Percentiles rank a stretch among this genome's conserved stretches.
Conservation (phyloP, 1,139 yeast genomes). For the Maudiozyma humilis region DNA sequence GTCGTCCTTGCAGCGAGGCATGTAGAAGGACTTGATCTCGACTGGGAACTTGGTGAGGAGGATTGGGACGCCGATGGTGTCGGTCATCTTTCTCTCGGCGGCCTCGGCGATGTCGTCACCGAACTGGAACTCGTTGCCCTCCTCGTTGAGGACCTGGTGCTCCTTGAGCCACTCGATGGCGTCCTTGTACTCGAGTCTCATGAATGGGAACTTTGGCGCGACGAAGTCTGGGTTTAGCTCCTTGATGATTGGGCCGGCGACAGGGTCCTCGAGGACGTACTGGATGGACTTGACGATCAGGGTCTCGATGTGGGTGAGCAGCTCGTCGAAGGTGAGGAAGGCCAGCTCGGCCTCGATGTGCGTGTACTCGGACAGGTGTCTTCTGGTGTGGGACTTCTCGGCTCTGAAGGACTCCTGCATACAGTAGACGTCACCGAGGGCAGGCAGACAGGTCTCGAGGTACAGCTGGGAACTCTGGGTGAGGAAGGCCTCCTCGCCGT, state of each 20-base stretch:
- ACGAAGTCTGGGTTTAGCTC: constrained; percentile 88
- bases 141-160: constrained; percentile 88
- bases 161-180: constrained; percentile 97
- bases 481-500: constrained; percentile 92
- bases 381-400: constrained; percentile 96
- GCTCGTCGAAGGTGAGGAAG: constrained; percentile 77
- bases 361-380: constrained; percentile 95
- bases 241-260: constrained; percentile 80
- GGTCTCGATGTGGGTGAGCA: constrained; percentile 76
- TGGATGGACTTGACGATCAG: constrained; percentile 62
- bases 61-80: constrained; percentile 84
- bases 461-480: constrained; percentile 97
- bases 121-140: constrained; percentile 81
- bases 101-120: constrained; percentile 99
- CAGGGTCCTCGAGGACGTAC: constrained; percentile 78
- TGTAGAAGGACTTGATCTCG: constrained; percentile 94
- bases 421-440: constrained; percentile 94
- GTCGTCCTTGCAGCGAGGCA: constrained; percentile 88
- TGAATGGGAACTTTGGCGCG: constrained; percentile 78
- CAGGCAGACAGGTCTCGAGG: constrained; percentile 91
- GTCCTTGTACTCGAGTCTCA: constrained; percentile 81
- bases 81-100: constrained; percentile 98
- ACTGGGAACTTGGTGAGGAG: constrained; percentile 91
- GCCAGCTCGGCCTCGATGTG: constrained; percentile 93
- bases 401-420: constrained; percentile 99